These are phyloP conservation scores for Sonneratia caseolaris DNA, from an alignment of 345 rosid species.

Conservation along the genomic window DNA sequence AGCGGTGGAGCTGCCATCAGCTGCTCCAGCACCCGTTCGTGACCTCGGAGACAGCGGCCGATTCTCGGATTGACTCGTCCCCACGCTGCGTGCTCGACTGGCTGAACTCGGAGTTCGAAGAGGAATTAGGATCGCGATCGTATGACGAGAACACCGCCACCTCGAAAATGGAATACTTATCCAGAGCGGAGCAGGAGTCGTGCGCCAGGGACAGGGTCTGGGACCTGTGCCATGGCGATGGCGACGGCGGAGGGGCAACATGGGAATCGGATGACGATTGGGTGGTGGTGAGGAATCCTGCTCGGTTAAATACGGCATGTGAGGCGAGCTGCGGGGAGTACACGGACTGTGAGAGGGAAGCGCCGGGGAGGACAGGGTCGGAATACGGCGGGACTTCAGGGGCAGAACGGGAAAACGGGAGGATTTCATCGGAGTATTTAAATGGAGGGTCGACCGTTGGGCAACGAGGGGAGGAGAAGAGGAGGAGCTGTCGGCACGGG, in stretches of 20 bases:
- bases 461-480: constrained; percentile 7
- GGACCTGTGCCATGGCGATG: constrained; percentile 19
- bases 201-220: constrained; percentile 23
- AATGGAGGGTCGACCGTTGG: constrained; percentile 3
- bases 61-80: constrained; percentile 25
- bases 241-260: constrained; percentile 20
- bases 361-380: constrained; percentile 14
- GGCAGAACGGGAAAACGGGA: constrained; percentile 9
- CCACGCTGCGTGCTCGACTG: constrained; percentile 77
- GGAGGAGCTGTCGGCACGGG: constrained; percentile 3
- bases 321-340: neutral
- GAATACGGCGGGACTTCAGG: constrained; percentile 11
- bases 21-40: constrained; percentile 63
- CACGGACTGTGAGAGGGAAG: constrained; percentile 5
- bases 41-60: constrained; percentile 6
- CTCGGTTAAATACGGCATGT: neutral
- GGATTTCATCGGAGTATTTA: constrained; percentile 8
- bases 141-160: constrained; percentile 8
- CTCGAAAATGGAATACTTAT: neutral
- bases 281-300: constrained; percentile 27
- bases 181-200: constrained; percentile 1
- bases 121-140: constrained; percentile 11
- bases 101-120: constrained; percentile 35
- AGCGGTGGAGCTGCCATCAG: constrained; percentile 70
- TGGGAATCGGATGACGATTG: constrained; percentile 57